Evolutionary conservation across 352 stramenopile genomes (phyloP).

Genomic region (Phytopythium cucurbitacearum): DNA sequence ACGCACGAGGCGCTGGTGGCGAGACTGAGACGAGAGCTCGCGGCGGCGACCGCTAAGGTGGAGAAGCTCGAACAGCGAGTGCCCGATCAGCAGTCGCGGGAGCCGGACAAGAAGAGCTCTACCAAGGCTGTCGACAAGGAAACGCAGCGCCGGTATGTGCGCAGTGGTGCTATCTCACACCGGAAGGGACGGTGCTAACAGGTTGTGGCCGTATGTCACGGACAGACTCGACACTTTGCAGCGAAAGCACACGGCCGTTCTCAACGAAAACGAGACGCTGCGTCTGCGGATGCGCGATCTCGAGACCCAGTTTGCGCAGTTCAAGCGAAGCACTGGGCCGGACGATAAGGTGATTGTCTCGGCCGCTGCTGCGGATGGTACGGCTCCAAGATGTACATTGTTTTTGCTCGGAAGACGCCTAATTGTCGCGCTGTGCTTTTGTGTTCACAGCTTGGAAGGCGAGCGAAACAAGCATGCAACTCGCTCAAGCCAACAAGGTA

Average conservation of each 20-base stretch:
- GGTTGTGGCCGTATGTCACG: too few relatives aligned
- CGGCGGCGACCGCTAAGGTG: conserved; percentile 44
- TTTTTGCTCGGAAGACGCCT: not conserved
- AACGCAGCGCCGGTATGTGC: not conserved
- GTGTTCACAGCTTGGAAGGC: conserved; percentile 23
- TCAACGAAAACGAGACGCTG: conserved; percentile 34
- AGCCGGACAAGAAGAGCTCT: conserved; percentile 36
- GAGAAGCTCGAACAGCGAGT: conserved; percentile 26
- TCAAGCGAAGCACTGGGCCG: conserved; percentile 35
- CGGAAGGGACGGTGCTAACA: not conserved
- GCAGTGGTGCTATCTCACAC: not conserved
- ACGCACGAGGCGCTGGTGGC: conserved; percentile 66
- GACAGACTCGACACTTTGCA: conserved; percentile 33
- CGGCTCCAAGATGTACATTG: not conserved
- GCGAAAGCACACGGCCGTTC: conserved; percentile 17
- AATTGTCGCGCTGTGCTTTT: not conserved
- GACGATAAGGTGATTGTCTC: conserved; percentile 31
- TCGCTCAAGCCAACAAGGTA: conserved; percentile 75
- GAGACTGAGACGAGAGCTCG: conserved; percentile 66
- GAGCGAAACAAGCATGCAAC: conserved; percentile 42
- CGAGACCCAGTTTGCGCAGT: conserved; percentile 45
- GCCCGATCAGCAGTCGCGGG: conserved; percentile 15
- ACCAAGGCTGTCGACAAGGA: not conserved
- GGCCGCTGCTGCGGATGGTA: conserved; percentile 22
- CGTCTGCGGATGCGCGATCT: conserved; percentile 45